Evolutionary conservation across 495 filamentous ascomycete species (phyloP).

Genomic region (Penicillium maclennaniae): DNA sequence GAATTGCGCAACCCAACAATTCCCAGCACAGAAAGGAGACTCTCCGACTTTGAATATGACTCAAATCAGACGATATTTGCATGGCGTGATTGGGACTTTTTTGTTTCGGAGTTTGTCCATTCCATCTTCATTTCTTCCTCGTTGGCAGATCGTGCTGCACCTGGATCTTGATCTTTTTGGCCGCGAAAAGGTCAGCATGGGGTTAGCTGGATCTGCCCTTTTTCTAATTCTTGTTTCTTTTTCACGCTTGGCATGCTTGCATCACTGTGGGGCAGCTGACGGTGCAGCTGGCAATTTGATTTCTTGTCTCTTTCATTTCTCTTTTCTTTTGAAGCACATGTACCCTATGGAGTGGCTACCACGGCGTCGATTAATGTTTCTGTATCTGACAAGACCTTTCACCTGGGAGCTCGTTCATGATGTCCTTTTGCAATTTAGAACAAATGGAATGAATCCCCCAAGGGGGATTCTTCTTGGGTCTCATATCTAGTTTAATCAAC

Average conservation of each 20-base stretch:
- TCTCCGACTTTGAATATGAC: constrained; percentile 17
- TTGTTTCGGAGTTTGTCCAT: constrained; percentile 1
- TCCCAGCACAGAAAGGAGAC: constrained; percentile 13
- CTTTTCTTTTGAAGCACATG: constrained; percentile 19
- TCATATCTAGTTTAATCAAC: neutral
- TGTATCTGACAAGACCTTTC: constrained; percentile 15
- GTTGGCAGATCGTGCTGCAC: constrained; percentile 7
- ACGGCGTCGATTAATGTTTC: constrained; percentile 24
- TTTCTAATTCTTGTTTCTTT: constrained; percentile 8
- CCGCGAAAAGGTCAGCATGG: neutral
- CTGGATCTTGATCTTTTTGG: neutral
- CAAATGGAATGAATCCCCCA: constrained; percentile 12
- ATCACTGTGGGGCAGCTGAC: neutral
- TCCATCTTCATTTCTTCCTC: constrained; percentile 5
- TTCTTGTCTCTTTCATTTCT: constrained; percentile 14
- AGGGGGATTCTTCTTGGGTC: neutral
- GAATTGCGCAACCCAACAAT: constrained; percentile 14
- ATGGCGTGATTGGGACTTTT: constrained; percentile 20
- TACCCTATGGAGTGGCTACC: constrained; percentile 29
- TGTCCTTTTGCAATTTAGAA: constrained; percentile 13
- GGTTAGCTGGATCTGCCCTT: constrained; percentile 9
- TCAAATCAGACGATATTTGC: constrained; percentile 26
- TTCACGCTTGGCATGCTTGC: constrained; percentile 3
- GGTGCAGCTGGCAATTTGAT: constrained; percentile 11
- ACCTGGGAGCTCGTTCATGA: constrained; percentile 12